Percentiles rank a stretch among this genome's conserved stretches.
These are phyloP conservation scores for Penicillium sp. DNA, from an alignment of 2,329 filamentous ascomycete species.

Conservation along the genomic window DNA sequence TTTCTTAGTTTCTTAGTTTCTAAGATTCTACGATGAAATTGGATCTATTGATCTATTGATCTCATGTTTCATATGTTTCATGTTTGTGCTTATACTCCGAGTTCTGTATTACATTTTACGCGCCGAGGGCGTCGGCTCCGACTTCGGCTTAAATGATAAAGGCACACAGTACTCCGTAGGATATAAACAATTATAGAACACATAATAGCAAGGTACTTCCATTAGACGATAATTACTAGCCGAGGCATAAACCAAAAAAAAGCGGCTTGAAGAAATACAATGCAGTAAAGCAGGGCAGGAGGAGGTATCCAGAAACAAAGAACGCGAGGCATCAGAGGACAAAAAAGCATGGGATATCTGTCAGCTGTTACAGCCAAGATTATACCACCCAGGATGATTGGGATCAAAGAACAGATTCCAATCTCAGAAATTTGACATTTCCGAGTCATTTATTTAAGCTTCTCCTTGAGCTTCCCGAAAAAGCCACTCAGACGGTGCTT, in stretches of 20 bases:
- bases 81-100: background rate
- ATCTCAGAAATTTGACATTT: background rate
- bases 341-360: slow-evolving; percentile 2
- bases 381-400: slow-evolving; percentile 1
- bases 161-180: background rate
- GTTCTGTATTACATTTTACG: slow-evolving; percentile 9
- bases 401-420: background rate
- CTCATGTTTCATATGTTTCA: background rate
- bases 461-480: slow-evolving; percentile 58
- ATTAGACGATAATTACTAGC: slow-evolving; percentile 21
- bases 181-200: background rate
- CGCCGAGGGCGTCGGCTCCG: background rate
- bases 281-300: slow-evolving; percentile 23
- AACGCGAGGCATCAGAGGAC: slow-evolving; percentile 4
- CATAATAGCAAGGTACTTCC: slow-evolving; percentile 6
- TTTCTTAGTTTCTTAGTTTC: background rate
- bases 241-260: slow-evolving; percentile 15
- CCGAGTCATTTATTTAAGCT: slow-evolving; percentile 42
- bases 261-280: slow-evolving; percentile 26
- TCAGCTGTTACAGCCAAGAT: slow-evolving; percentile 1
- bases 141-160: slow-evolving; percentile 1
- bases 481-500: slow-evolving; percentile 64
- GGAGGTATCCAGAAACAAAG: slow-evolving; percentile 30
- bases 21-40: background rate
- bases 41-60: background rate